Percentiles rank a stretch among this genome's conserved stretches.
Evolutionary conservation across 805 yeast genomes (phyloP).

Genomic region (Ogataea corticis): DNA sequence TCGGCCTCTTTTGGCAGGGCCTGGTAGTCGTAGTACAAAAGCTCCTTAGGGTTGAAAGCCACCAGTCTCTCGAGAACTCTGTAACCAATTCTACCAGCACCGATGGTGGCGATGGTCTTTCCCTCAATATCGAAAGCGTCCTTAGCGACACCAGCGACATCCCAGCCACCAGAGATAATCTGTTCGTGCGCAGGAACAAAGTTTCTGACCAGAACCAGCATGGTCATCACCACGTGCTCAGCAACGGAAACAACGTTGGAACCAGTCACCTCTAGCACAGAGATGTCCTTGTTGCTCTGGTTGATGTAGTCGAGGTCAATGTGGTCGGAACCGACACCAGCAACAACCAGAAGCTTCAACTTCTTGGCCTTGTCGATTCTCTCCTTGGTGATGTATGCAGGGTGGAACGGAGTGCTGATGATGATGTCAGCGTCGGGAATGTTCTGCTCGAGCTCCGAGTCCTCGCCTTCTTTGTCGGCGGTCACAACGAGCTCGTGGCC

Average conservation of each 20-base stretch:
- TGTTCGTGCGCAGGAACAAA: conserved; percentile 78
- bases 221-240: conserved; percentile 77
- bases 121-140: conserved; percentile 74
- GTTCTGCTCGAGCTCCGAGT: conserved; percentile 59
- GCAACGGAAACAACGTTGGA: conserved; percentile 81
- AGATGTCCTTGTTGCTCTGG: conserved; percentile 60
- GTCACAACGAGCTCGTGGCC: conserved; percentile 73
- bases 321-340: conserved; percentile 87
- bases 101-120: conserved; percentile 77
- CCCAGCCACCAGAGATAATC: conserved; percentile 64
- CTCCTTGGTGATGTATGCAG: conserved; percentile 69
- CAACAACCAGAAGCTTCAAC: conserved; percentile 69
- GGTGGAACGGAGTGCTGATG: conserved; percentile 83
- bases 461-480: conserved; percentile 63
- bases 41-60: conserved; percentile 73
- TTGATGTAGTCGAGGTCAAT: conserved; percentile 63
- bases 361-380: conserved; percentile 70
- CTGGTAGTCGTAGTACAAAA: conserved; percentile 76
- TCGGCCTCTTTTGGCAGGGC: conserved; percentile 60
- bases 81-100: conserved; percentile 81
- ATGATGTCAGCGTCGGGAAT: conserved; percentile 73
- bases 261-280: conserved; percentile 81
- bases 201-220: conserved; percentile 69
- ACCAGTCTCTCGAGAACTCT: conserved; percentile 69
- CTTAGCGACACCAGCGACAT: conserved; percentile 74